Evolutionary conservation across 345 rosid species (phyloP), one percentile per base, ranked within the genome.

Genomic region (Euphorbia tirucalli): DNA sequence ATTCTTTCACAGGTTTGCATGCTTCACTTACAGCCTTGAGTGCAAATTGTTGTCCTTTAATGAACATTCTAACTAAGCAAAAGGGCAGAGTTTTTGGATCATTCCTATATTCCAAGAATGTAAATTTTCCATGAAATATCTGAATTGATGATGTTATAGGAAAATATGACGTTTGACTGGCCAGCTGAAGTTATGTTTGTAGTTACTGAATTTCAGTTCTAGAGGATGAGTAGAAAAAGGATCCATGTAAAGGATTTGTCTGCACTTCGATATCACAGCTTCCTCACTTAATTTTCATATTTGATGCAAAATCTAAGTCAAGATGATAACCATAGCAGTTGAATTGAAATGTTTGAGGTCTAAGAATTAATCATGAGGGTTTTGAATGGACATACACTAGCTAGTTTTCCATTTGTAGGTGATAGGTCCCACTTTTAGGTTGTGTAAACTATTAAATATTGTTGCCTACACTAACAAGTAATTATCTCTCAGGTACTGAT

Each of bases 1-100:
- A 85, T 93, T 73, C 89, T 89, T 72, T 89, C 97, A 73, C 98
- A 91, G 97, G 98, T 89, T 66, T 77, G 82, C 60, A 43, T 60
- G 9, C 56, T 52, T 71, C 11, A 61, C 56, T 66, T 21, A 35
- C 43, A 65, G 35, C 22, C 25, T 25, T 24, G 18, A 19, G 16
- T 18, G 28, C n/a, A 58, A 66, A 32, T 52, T 50, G 54, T 32
- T 54, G 35, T 50, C 16, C 37, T 31, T 21, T 14, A 22, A 55
- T 49, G 54, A 60, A 44, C 1, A 4, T 41, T 41, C 44, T 41
- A 41, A 31, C 14, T 31, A 1, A 5, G 24, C 11, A 39, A 44
- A 3, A 15, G 48, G 3, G 27, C 4, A 24, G 15, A 1, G 11
- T 5, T 0, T 50, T 50, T 19, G 24, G 37, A 19, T 44, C 24